Conservation (phyloP, 441 rosid genomes). For the Dalechampia spathulata region DNA sequence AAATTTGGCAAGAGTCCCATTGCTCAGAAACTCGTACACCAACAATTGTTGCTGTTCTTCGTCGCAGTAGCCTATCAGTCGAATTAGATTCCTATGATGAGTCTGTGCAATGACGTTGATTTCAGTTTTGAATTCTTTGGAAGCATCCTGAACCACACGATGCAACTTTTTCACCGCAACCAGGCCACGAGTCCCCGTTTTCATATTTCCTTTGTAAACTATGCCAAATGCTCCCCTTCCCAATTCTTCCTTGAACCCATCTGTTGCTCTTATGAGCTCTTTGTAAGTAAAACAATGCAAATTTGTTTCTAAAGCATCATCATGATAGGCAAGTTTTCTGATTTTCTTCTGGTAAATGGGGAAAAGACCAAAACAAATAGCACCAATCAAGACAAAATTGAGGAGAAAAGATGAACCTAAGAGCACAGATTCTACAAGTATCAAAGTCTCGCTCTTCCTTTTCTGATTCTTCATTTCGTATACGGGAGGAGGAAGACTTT, state of each 20-base stretch:
- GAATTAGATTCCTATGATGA: slow-evolving; percentile 8
- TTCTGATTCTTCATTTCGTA: too few species aligned
- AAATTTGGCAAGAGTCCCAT: slow-evolving; percentile 15
- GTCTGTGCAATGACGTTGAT: slow-evolving; percentile 8
- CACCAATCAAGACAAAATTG: too few species aligned
- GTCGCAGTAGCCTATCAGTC: slow-evolving; percentile 21
- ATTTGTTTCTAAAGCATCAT: background rate
- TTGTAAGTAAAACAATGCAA: background rate
- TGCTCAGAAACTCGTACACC: slow-evolving; percentile 27
- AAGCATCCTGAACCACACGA: slow-evolving; percentile 7
- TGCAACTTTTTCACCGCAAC: background rate
- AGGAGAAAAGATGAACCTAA: too few species aligned
- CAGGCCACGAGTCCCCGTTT: background rate
- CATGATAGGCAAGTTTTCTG: too few species aligned
- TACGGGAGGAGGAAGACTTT: too few species aligned
- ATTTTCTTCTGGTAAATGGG: too few species aligned
- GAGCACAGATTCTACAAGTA: too few species aligned
- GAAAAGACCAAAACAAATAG: too few species aligned
- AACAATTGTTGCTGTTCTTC: slow-evolving; percentile 17
- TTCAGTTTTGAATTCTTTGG: slow-evolving; percentile 17
- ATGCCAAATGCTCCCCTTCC: slow-evolving; percentile 7
- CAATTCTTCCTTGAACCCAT: background rate
- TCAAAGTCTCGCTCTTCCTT: too few species aligned
- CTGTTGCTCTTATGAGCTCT: background rate
- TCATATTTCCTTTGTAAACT: background rate